Conservation (phyloP, 345 rosid genomes). For the Eutrema yunnanense region DNA sequence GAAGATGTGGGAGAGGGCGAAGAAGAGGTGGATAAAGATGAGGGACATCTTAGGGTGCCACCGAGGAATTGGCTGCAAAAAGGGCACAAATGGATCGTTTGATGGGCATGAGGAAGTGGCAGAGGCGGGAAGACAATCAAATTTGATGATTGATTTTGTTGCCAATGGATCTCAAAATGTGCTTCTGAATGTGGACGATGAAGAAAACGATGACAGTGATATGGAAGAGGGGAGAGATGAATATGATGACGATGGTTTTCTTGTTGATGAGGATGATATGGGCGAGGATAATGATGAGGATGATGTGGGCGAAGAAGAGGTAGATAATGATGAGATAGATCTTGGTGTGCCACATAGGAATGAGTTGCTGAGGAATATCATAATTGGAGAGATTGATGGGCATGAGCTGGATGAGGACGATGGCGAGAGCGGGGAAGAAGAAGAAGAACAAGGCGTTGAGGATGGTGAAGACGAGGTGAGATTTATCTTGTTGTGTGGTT, state of each 20-base stretch:
- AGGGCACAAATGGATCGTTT: neutral
- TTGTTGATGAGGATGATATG: neutral
- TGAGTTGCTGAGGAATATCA: too few species aligned
- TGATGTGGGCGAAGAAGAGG: too few species aligned
- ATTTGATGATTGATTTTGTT: neutral
- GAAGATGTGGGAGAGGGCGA: neutral
- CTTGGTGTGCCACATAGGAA: too few species aligned
- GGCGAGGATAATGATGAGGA: neutral
- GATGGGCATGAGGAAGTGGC: neutral
- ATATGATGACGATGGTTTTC: neutral
- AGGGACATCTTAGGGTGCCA: neutral
- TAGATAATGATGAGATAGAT: too few species aligned
- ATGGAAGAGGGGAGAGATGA: neutral
- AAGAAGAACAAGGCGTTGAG: too few species aligned
- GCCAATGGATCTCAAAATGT: neutral
- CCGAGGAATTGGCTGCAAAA: neutral
- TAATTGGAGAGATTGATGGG: too few species aligned
- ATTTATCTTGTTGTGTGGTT: too few species aligned
- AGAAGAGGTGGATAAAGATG: neutral
- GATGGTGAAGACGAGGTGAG: too few species aligned
- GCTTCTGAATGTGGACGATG: neutral
- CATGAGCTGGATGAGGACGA: too few species aligned
- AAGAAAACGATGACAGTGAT: neutral
- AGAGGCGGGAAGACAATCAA: neutral
- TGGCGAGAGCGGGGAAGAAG: too few species aligned